Conservation (phyloP, 2,329 filamentous ascomycete genomes). For the Pleurostoma richardsiae region DNA sequence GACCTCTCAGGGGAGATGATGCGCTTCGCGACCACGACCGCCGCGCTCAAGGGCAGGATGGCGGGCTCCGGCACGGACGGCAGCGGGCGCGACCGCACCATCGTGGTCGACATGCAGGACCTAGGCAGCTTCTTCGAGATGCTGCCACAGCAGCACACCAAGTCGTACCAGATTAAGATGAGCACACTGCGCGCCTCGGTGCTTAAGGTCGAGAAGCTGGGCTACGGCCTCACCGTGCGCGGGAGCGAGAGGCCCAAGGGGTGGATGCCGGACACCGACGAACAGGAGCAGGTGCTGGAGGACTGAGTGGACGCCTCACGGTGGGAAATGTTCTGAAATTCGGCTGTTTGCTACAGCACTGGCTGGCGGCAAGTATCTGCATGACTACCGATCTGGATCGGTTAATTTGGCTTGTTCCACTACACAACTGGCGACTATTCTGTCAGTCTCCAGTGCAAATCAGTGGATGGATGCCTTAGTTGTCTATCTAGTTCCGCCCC, state of each 20-base stretch:
- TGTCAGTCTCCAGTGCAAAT: too few relatives aligned
- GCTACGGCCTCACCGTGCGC: constrained; percentile 82
- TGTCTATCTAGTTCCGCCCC: too few relatives aligned
- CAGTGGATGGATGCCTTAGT: too few relatives aligned
- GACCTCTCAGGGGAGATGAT: constrained; percentile 96
- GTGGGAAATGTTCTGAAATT: too few relatives aligned
- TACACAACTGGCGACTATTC: too few relatives aligned
- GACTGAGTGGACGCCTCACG: too few relatives aligned
- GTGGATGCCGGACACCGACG: constrained; percentile 75
- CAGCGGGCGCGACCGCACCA: constrained; percentile 41
- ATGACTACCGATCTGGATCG: too few relatives aligned
- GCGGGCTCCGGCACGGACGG: constrained; percentile 25
- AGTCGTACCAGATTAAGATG: constrained; percentile 70
- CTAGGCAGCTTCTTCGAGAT: constrained; percentile 73
- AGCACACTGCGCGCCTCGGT: constrained; percentile 84
- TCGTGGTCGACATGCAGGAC: constrained; percentile 76
- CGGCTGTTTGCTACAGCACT: too few relatives aligned
- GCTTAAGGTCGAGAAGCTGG: constrained; percentile 85
- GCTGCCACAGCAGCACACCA: constrained; percentile 54
- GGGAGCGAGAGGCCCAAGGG: constrained; percentile 86
- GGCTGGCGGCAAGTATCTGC: too few relatives aligned
- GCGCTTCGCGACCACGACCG: constrained; percentile 86
- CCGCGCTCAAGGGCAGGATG: constrained; percentile 65
- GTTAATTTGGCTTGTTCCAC: too few relatives aligned
- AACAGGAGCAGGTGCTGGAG: constrained; percentile 7